Evolutionary conservation across 2,329 filamentous ascomycete genomes (phyloP).

Genomic region (Cytospora mali): DNA sequence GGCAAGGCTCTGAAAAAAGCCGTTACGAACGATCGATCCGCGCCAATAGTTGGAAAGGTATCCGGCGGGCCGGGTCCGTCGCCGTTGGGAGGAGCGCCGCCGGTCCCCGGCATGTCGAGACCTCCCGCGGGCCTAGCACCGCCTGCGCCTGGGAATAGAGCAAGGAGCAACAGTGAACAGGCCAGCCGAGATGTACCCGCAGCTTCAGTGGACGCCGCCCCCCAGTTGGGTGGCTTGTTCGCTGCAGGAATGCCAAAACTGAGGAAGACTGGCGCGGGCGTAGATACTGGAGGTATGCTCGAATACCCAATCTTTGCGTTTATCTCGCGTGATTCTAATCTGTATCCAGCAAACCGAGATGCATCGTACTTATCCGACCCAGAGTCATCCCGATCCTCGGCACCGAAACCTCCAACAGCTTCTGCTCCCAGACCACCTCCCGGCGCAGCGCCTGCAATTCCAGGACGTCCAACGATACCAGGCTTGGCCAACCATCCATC

Average conservation of each 20-base stretch:
- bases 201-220: conserved; percentile 56
- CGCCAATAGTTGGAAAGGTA: conserved; percentile 66
- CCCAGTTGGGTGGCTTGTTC: conserved; percentile 86
- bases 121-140: conserved; percentile 70
- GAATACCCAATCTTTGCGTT: not conserved
- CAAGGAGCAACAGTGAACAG: conserved; percentile 83
- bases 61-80: conserved; percentile 60
- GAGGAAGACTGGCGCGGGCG: conserved; percentile 79
- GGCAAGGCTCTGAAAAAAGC: conserved; percentile 80
- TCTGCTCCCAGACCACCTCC: conserved; percentile 64
- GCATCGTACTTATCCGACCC: conserved; percentile 81
- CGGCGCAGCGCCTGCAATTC: conserved; percentile 60
- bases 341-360: conserved; percentile 58
- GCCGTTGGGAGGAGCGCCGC: conserved; percentile 74
- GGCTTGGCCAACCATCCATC: conserved; percentile 54
- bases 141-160: conserved; percentile 69
- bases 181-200: conserved; percentile 48
- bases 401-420: conserved; percentile 55
- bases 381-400: conserved; percentile 59
- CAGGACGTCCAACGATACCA: conserved; percentile 55
- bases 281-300: conserved; percentile 68
- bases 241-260: conserved; percentile 95
- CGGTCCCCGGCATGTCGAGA: conserved; percentile 67
- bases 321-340: conserved; percentile 30
- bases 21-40: conserved; percentile 89